Evolutionary conservation across 306 rosid species (phyloP).

Genomic region (Cucumis hystrix): DNA sequence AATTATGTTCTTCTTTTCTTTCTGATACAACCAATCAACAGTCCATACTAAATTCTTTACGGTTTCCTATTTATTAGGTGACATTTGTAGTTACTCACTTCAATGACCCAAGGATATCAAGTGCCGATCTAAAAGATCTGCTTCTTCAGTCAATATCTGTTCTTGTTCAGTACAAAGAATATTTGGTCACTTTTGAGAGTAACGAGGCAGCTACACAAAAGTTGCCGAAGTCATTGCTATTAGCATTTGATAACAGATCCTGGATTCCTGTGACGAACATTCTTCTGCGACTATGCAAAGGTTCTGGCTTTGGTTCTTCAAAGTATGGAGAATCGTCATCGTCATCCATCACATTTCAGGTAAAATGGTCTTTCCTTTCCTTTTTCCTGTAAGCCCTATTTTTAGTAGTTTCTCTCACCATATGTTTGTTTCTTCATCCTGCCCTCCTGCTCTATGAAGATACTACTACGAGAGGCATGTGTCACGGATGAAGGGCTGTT

Average conservation of each 20-base stretch:
- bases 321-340: constrained; percentile 87
- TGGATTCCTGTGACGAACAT: constrained; percentile 91
- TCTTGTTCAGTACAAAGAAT: constrained; percentile 81
- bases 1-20: not conserved
- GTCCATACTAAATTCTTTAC: not conserved
- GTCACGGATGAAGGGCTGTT: constrained; percentile 55
- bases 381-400: not conserved
- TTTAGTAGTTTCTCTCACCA: constrained; percentile 15
- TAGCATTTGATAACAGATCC: constrained; percentile 90
- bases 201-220: constrained; percentile 71
- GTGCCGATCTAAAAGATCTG: constrained; percentile 89
- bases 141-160: constrained; percentile 94
- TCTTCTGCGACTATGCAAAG: constrained; percentile 84
- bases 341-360: constrained; percentile 77
- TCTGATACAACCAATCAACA: not conserved
- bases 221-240: constrained; percentile 76
- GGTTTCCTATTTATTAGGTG: constrained; percentile 37
- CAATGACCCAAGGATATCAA: constrained; percentile 89
- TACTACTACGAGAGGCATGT: constrained; percentile 76
- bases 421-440: not conserved
- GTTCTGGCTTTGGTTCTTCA: constrained; percentile 79
- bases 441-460: constrained; percentile 35
- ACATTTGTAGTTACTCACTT: constrained; percentile 89
- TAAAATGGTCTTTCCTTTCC: constrained; percentile 7
- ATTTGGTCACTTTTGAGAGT: constrained; percentile 72